Base-by-base conservation (phyloP, 176 grass and related monocot species). In the Hsuehochloa calcarea region DNA sequence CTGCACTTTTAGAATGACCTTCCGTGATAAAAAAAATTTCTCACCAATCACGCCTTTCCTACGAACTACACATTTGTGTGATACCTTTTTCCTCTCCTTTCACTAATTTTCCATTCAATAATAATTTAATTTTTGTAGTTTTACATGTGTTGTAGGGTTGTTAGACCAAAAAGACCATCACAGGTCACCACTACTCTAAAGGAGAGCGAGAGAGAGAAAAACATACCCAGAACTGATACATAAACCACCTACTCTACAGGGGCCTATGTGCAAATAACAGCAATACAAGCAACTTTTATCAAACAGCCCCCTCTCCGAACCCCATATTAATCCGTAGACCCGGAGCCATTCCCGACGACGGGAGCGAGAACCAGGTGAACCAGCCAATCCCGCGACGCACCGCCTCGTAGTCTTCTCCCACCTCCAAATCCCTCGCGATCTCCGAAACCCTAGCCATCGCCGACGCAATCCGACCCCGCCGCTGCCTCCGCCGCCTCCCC, bases 381-480 rank as follows among this genome's bases (percentile, higher is more conserved):
- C 19, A 22, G 50, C 85, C 65, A 82, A 83, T 77, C 73, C 63
- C 80, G 60, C 79, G 56, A 14, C 71, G 82, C 70, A 25, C 61
- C 82, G 60, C 71, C 62, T 72, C 80, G 55, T 82, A 44, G 27
- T 54, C 68, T 45, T 41, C 59, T 35, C 13, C 80, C 72, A 8
- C 31, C 80, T 74, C 26, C 15, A 74, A 72, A 20, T 52, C 74
- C 23, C 75, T 41, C 75, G 81, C 87, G 76, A 80, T 80, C 69
- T 68, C 82, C 70, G 47, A 84, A 89, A 80, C 69, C 87, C 87
- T 89, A 89, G n/a, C 39, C 38, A 1, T 20, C 82, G 50, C 26
- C 61, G 82, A 82, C 49, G 76, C 87, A 39, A 75, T 29, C 61
- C 50, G 69, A 75, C 29, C 69, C 3, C 82, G 20, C 76, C 61